These are phyloP conservation scores for Gossypioides kirkii DNA, from an alignment of 345 rosid species.

Conservation along the genomic window DNA sequence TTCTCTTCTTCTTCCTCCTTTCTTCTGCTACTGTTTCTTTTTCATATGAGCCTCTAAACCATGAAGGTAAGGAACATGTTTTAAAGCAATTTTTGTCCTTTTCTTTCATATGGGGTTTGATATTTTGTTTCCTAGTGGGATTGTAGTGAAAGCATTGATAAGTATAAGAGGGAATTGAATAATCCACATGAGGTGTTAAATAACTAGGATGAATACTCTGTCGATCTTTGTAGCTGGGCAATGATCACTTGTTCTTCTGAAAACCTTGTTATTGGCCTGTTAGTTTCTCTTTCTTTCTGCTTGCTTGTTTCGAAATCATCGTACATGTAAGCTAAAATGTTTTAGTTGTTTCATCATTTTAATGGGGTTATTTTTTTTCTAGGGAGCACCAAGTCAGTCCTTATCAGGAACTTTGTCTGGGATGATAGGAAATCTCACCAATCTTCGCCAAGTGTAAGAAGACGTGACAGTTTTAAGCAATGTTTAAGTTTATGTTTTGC, in stretches of 20 bases:
- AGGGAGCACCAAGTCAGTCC: conserved; percentile 92
- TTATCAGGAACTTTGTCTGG: conserved; percentile 76
- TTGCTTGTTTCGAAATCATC: not conserved
- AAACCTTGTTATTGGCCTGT: conserved; percentile 81
- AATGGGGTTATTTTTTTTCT: not conserved
- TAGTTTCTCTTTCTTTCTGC: conserved; percentile 18
- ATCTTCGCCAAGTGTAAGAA: conserved; percentile 85
- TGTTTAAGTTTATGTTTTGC: not conserved
- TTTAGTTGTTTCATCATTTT: not conserved
- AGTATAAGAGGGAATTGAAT: conserved; percentile 44
- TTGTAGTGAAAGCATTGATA: conserved; percentile 78
- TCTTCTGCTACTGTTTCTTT: conserved; percentile 27
- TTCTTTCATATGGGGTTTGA: not conserved
- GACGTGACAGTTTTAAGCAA: not conserved
- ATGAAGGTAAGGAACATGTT: conserved; percentile 52
- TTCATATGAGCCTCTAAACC: conserved; percentile 78
- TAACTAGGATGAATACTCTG: conserved; percentile 93
- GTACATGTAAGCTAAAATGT: not conserved
- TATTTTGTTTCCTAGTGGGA: not conserved
- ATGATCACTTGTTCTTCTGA: conserved; percentile 86
- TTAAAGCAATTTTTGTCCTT: not conserved
- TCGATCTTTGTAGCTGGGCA: conserved; percentile 98
- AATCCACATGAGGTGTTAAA: conserved; percentile 85
- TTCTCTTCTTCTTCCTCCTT: conserved; percentile 26
- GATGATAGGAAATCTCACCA: conserved; percentile 74